These are phyloP conservation scores for Xylaria sp. DNA, from an alignment of 2,329 filamentous ascomycete genomes.

Conservation along the genomic window DNA sequence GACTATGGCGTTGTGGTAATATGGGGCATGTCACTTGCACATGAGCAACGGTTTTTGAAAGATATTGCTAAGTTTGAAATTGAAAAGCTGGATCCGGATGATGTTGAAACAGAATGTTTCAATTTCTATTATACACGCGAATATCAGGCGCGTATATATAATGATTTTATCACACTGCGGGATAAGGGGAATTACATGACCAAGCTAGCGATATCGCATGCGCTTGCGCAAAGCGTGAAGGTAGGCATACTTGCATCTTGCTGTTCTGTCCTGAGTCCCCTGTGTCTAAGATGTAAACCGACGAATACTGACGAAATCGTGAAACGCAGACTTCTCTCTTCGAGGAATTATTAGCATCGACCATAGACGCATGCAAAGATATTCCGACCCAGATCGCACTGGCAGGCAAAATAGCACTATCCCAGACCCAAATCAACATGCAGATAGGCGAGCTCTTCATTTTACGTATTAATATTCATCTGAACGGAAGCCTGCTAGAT, in stretches of 20 bases:
- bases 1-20: slow-evolving; percentile 98
- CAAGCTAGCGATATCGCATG: slow-evolving; percentile 95
- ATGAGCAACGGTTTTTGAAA: slow-evolving; percentile 91
- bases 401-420: slow-evolving; percentile 91
- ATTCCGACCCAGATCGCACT: slow-evolving; percentile 92
- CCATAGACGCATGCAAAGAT: slow-evolving; percentile 91
- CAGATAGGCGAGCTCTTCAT: slow-evolving; percentile 99
- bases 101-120: slow-evolving; percentile 94
- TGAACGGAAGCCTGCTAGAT: slow-evolving; percentile 96
- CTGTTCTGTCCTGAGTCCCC: background rate
- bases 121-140: slow-evolving; percentile 99
- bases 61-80: slow-evolving; percentile 94
- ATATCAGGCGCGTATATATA: slow-evolving; percentile 98
- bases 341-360: slow-evolving; percentile 93
- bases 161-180: slow-evolving; percentile 95
- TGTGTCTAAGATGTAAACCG: background rate
- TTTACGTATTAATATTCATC: slow-evolving; percentile 94
- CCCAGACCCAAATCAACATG: slow-evolving; percentile 95
- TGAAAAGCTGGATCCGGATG: slow-evolving; percentile 87
- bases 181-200: slow-evolving; percentile 99
- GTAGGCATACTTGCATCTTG: slow-evolving; percentile 52
- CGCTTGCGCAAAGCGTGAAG: slow-evolving; percentile 95
- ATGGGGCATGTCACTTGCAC: slow-evolving; percentile 94
- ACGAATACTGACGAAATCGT: background rate
- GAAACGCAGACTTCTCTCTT: slow-evolving; percentile 82